Evolutionary conservation across 2,329 filamentous ascomycete species (phyloP).

Genomic region (Diaporthe sp.): DNA sequence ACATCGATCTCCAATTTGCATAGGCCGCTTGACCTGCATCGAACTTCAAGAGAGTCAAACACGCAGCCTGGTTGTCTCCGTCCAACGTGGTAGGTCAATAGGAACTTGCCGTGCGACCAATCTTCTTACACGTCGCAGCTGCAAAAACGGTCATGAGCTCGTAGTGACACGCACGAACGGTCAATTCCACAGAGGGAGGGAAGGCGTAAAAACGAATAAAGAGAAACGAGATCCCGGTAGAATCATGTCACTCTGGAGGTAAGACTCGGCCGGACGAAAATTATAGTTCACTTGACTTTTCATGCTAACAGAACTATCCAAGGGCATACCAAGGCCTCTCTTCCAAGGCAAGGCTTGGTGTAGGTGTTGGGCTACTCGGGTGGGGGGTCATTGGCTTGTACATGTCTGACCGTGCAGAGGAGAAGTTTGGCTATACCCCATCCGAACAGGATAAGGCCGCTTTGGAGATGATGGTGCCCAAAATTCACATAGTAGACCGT

Average conservation of each 20-base stretch:
- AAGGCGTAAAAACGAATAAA: too few relatives aligned
- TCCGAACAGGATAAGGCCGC: constrained; percentile 80
- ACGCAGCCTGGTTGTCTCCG: neutral
- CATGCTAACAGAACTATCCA: constrained; percentile 9
- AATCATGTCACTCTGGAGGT: constrained; percentile 41
- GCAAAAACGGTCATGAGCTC: constrained; percentile 4
- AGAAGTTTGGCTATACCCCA: constrained; percentile 79
- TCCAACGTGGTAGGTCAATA: neutral
- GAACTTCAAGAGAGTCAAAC: neutral
- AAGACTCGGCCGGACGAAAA: neutral
- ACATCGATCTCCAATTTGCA: constrained; percentile 2
- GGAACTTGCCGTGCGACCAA: neutral
- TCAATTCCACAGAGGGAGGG: neutral
- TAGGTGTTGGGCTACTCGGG: constrained; percentile 81
- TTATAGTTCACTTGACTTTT: neutral
- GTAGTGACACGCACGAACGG: neutral
- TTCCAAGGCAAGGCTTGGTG: constrained; percentile 76
- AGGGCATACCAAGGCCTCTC: constrained; percentile 81
- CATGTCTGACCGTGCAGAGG: constrained; percentile 79
- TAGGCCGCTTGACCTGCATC: neutral
- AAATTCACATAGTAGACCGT: constrained; percentile 72
- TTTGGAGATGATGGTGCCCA: constrained; percentile 73
- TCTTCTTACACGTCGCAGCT: neutral
- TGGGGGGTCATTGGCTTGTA: constrained; percentile 84
- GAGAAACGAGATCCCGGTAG: neutral